Evolutionary conservation across 108 stramenopile species (phyloP), one percentile per base, ranked within the genome.

Genomic region (Nitzschia sp.): DNA sequence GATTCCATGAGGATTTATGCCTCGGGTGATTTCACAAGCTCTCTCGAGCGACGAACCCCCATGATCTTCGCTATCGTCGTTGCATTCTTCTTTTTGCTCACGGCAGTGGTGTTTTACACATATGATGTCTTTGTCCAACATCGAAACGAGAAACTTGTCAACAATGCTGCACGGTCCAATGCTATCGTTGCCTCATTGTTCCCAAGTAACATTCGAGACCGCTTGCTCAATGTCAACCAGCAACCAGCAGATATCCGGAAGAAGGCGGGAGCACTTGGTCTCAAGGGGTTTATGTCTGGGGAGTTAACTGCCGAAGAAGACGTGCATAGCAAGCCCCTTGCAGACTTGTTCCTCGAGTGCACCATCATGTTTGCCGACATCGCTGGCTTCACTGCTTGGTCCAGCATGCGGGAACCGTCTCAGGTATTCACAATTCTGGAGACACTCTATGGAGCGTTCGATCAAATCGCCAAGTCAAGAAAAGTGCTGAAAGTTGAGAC

Each of bases 51-150:
- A 34, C 29, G 29, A 34, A 53, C 42, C 17, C 75, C 86, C 7
- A 61, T 48, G 0, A 57, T 84, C 9, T 82, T 77, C 46, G 72
- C 86, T 0, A 48, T 38, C 0, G 73, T 60, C 0, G 71, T 65
- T 12, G 76, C 72, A 0, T 41, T 77, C 5, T 84, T 84, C 0
- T 87, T 87, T 53, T 5, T 65, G 24, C 57, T 65, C 5, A 66
- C 53, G 0, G 21, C 62, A 9, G 10, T 66, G 9, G 55, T 61
- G n/a, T 72, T 72, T 41, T 10, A 65, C n/a, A 24, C 43, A 3
- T 72, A 72, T 40, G 71, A 72, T 40, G 17, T 19, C 8, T 37
- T 66, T n/a, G 71, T 72, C 17, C 21, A 65, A 12, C 51, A 24
- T 2, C 38, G 71, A 8, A 60, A 72, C 29, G 29, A 34, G 5